These are phyloP conservation scores for Alnus rubra DNA, from an alignment of 306 rosid species.

Conservation along the genomic window DNA sequence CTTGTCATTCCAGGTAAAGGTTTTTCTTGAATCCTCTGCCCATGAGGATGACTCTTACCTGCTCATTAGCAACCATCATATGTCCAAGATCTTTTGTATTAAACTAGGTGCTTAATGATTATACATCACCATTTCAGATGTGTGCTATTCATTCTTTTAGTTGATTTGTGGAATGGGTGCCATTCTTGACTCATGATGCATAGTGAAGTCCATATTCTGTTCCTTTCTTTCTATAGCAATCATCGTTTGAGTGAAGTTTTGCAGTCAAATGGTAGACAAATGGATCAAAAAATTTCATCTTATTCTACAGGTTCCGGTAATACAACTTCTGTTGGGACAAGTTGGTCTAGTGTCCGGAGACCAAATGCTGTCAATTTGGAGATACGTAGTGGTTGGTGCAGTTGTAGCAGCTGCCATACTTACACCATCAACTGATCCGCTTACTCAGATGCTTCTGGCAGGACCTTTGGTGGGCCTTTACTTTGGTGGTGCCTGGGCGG, in stretches of 20 bases:
- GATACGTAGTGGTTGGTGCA: conserved; percentile 94
- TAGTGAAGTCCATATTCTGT: not conserved
- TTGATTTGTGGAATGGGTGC: not conserved
- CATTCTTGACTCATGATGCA: not conserved
- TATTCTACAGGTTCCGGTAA: conserved; percentile 73
- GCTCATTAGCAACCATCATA: not conserved
- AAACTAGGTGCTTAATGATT: no score
- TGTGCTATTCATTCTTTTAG: not conserved
- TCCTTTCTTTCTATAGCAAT: not conserved
- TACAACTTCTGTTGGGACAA: conserved; percentile 82
- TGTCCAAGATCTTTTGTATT: not conserved
- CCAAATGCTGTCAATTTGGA: conserved; percentile 95
- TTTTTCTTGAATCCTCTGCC: conserved; percentile 14
- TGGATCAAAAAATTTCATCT: not conserved
- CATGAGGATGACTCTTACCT: not conserved
- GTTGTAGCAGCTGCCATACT: conserved; percentile 87
- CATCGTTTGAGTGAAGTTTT: not conserved
- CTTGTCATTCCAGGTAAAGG: conserved; percentile 91
- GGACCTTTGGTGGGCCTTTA: conserved; percentile 81
- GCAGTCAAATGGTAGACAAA: conserved; percentile 1
- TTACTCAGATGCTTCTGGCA: conserved; percentile 87
- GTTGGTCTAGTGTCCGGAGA: conserved; percentile 84
- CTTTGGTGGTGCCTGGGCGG: conserved; percentile 93
- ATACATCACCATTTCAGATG: not conserved
- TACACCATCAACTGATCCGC: conserved; percentile 90